Evolutionary conservation across 2,329 filamentous ascomycete genomes (phyloP).

Genomic region (Orbilia blumenaviensis): DNA sequence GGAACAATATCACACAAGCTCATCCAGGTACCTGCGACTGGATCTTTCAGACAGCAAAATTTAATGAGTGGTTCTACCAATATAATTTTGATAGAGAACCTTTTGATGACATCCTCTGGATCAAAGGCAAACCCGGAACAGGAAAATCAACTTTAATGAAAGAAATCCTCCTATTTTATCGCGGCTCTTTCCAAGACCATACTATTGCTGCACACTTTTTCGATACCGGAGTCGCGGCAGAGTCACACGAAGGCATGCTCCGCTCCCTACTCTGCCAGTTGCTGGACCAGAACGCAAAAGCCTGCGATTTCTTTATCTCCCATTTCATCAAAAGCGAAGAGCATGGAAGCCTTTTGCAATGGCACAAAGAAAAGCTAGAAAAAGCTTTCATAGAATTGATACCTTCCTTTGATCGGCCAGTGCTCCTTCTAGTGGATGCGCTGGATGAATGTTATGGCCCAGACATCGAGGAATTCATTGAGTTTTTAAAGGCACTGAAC

Average conservation of each 20-base stretch:
- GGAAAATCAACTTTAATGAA: constrained; percentile 57
- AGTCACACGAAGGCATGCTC: constrained; percentile 52
- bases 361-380: constrained; percentile 2
- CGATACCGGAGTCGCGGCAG: constrained; percentile 55
- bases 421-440: constrained; percentile 58
- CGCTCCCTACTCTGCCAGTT: constrained; percentile 55
- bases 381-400: background rate
- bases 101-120: constrained; percentile 57
- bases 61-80: constrained; percentile 55
- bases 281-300: constrained; percentile 7
- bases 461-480: constrained; percentile 59
- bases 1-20: constrained; percentile 29
- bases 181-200: background rate
- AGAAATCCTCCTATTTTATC: background rate
- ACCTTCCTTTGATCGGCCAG: background rate
- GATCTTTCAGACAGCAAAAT: constrained; percentile 55
- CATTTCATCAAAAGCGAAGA: constrained; percentile 27
- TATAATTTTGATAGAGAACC: background rate
- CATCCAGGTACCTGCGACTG: constrained; percentile 55
- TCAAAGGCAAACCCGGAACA: constrained; percentile 58
- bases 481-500: constrained; percentile 58
- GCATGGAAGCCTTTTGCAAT: background rate
- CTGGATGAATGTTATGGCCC: constrained; percentile 60
- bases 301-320: constrained; percentile 4
- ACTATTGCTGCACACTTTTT: constrained; percentile 54